These are phyloP conservation scores for Gynandropsis gynandra DNA, from an alignment of 345 rosid species.

Conservation along the genomic window DNA sequence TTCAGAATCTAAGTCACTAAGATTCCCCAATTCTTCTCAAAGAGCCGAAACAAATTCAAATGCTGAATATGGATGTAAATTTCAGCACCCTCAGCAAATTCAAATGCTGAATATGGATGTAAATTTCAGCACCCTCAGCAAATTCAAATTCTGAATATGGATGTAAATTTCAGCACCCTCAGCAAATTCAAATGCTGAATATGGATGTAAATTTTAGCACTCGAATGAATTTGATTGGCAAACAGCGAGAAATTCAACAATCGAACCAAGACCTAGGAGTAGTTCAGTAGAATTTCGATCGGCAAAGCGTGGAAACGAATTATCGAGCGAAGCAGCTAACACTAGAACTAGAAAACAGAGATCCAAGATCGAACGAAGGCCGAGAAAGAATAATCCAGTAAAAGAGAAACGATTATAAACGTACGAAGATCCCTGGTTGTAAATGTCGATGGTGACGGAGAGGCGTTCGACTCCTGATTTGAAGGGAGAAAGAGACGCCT, in stretches of 20 bases:
- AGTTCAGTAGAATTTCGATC: neutral
- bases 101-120: neutral
- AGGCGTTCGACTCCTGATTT: slow-evolving; percentile 76
- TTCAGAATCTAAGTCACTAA: no score
- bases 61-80: neutral
- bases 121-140: neutral
- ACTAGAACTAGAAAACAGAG: neutral
- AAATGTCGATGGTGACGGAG: slow-evolving; percentile 66
- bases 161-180: neutral
- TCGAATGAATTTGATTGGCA: neutral
- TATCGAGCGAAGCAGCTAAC: no score
- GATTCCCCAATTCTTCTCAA: no score
- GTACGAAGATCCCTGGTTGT: slow-evolving; percentile 82
- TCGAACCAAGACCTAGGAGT: neutral
- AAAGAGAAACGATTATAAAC: slow-evolving; percentile 16
- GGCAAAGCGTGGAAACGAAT: neutral
- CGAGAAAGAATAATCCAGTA: neutral
- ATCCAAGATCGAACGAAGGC: no score
- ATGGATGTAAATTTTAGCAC: neutral
- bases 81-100: neutral
- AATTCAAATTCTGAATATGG: neutral
- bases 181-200: neutral
- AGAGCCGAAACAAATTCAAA: no score
- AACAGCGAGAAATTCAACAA: neutral
- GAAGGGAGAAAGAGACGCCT: slow-evolving; percentile 58